Evolutionary conservation across 495 filamentous ascomycete genomes (phyloP), one percentile per base, ranked within the genome.

Genomic region (Aspergillus homomorphus): DNA sequence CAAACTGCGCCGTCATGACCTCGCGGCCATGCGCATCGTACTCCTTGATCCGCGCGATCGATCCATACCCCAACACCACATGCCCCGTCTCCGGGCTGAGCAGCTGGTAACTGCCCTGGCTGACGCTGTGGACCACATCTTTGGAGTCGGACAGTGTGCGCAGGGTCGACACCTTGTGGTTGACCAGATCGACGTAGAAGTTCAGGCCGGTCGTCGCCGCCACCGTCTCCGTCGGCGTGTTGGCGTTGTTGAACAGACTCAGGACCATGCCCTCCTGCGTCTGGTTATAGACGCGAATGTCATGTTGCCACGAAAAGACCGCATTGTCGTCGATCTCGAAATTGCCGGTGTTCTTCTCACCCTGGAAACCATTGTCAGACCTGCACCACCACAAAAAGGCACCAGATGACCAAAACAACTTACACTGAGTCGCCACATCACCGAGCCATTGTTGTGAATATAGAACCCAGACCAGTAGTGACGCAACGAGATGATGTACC

Each of bases 11-110:
- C 24, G 70, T 73, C 50, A 70, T 66, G 18, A 73, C 66, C 41
- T 66, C 65, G 22, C 71, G 67, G 51, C 65, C 63, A 19, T 67
- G 56, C 26, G 55, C 67, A 46, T 72, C 69, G 53, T 69, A 80
- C 56, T 84, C 82, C 16, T 80, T 80, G 20, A 84, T 56, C 3
- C 76, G 72, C 21, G 80, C 64, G 49, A 77, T 77, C 28, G 73
- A 73, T 0, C 82, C 82, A 63, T 79, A 85, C 45, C 65, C 76
- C 62, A 81, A 51, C 41, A 83, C 57, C 9, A 71, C 71, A 59
- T 82, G 77, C 12, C 69, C 69, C 52, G 73, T 69, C 1, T 58
- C 54, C 26, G 65, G 59, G 51, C 59, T 64, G 22, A 83, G 66
- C 3, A 75, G 64, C 58, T 82, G 73, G 33, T 71, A 74, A 50